Conservation (phyloP, 345 rosid species). For the Schrenkiella parvula region DNA sequence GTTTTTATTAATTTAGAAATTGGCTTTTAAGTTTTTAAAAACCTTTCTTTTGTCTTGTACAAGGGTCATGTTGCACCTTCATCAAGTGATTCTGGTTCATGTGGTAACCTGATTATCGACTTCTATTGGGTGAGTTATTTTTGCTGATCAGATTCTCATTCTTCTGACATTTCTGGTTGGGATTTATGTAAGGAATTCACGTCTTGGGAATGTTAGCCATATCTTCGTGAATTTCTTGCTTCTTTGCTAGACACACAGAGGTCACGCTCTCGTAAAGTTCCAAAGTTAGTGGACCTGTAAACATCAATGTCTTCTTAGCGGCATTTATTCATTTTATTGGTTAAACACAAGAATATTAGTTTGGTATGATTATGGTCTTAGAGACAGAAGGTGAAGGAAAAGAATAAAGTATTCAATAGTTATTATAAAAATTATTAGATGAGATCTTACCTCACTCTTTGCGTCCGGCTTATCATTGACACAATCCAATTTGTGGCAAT, state of each 20-base stretch:
- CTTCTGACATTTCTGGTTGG: neutral
- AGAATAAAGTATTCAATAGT: neutral
- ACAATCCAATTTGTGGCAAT: neutral
- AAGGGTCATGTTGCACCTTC: constrained; percentile 96
- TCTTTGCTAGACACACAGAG: neutral
- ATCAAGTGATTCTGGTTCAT: constrained; percentile 91
- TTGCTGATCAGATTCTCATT: neutral
- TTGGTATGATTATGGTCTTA: neutral
- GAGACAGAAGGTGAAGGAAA: neutral
- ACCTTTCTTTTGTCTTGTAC: constrained; percentile 25
- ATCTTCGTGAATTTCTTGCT: neutral
- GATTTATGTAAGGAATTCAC: neutral
- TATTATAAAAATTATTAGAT: neutral
- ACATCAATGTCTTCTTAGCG: neutral
- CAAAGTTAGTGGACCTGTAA: neutral
- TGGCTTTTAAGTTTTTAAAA: constrained; percentile 20
- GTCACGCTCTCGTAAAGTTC: neutral
- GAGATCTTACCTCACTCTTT: constrained; percentile 9
- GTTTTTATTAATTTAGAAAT: neutral
- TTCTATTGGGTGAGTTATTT: constrained; percentile 86
- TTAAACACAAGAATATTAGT: neutral
- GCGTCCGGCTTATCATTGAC: constrained; percentile 5
- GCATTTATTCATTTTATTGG: neutral
- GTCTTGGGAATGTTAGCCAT: constrained; percentile 2
- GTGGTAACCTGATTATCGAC: constrained; percentile 83